phyloP scores from a whole-genome alignment of 192 early-diverging fungal species.

The Thamnidium elegans region DNA sequence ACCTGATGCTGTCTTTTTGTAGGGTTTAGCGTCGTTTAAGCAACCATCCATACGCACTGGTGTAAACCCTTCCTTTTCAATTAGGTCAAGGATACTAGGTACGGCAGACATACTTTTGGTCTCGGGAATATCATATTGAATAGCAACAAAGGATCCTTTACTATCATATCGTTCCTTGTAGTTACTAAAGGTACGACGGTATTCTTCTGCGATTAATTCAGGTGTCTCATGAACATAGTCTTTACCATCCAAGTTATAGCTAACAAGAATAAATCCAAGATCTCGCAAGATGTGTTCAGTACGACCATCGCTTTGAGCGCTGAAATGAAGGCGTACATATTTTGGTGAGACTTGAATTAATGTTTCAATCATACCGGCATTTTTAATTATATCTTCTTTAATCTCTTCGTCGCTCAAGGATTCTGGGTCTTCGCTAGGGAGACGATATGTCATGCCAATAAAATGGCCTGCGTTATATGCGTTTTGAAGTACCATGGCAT shows the following conservation, averaged over 20 bases:
- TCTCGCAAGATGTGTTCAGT: constrained; percentile 35
- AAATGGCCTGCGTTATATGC: constrained; percentile 44
- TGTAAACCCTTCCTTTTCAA: constrained; percentile 40
- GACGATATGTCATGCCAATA: constrained; percentile 48
- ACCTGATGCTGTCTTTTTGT: background rate
- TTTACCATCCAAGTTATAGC: constrained; percentile 40
- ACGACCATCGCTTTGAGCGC: constrained; percentile 33
- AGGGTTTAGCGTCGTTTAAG: constrained; percentile 36
- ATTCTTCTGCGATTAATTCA: constrained; percentile 29
- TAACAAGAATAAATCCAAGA: constrained; percentile 41
- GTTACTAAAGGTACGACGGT: constrained; percentile 31
- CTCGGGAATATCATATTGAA: constrained; percentile 46
- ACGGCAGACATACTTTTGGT: constrained; percentile 34
- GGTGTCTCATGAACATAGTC: constrained; percentile 41
- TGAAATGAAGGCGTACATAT: constrained; percentile 44
- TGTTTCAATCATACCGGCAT: constrained; percentile 30
- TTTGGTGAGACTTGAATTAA: constrained; percentile 44
- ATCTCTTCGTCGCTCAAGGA: constrained; percentile 35
- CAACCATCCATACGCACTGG: constrained; percentile 48
- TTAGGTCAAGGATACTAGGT: constrained; percentile 30
- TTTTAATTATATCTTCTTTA: constrained; percentile 37
- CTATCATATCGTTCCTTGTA: constrained; percentile 33
- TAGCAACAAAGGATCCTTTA: constrained; percentile 35
- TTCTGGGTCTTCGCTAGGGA: constrained; percentile 40
- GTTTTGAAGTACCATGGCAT: constrained; percentile 35